Evolutionary conservation across 352 stramenopile genomes (phyloP).

Genomic region (Phytophthora pisi): DNA sequence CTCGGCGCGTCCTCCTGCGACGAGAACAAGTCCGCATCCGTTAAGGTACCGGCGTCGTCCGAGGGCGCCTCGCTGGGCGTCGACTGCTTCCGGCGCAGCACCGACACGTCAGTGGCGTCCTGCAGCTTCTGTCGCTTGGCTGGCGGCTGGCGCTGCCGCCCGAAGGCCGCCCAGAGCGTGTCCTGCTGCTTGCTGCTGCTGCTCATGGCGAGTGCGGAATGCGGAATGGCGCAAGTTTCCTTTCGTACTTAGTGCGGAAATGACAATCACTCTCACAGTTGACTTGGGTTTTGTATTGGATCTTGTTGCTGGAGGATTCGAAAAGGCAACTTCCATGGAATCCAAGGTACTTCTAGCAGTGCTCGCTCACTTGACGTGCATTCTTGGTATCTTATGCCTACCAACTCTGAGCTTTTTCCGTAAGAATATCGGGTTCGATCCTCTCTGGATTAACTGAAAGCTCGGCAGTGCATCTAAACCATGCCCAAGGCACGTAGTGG

Average conservation of each 20-base stretch:
- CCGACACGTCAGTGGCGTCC: not conserved
- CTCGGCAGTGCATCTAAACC: too few relatives aligned
- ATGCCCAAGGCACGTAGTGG: too few relatives aligned
- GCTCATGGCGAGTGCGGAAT: conserved; percentile 32
- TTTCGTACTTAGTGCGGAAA: conserved; percentile 23
- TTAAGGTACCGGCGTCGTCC: conserved; percentile 44
- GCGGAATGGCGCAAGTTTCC: conserved; percentile 20
- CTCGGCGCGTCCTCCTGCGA: conserved; percentile 51
- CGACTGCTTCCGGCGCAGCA: conserved; percentile 17
- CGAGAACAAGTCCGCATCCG: conserved; percentile 61
- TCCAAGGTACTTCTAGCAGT: not conserved
- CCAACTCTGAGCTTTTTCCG: not conserved
- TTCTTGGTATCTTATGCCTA: too few relatives aligned
- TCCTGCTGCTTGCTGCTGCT: conserved; percentile 46
- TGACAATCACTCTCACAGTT: conserved; percentile 12
- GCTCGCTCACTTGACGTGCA: too few relatives aligned
- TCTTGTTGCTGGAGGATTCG: not conserved
- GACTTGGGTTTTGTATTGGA: conserved; percentile 6
- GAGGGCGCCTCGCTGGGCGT: not conserved
- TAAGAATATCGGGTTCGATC: not conserved
- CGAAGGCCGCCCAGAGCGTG: conserved; percentile 50
- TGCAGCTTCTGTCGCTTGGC: conserved; percentile 39
- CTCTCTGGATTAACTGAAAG: too few relatives aligned
- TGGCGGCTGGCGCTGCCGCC: conserved; percentile 36
- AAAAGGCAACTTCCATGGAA: conserved; percentile 8